Evolutionary conservation across 1,139 yeast species (phyloP).

Genomic region (Suhomyces wounanorum): DNA sequence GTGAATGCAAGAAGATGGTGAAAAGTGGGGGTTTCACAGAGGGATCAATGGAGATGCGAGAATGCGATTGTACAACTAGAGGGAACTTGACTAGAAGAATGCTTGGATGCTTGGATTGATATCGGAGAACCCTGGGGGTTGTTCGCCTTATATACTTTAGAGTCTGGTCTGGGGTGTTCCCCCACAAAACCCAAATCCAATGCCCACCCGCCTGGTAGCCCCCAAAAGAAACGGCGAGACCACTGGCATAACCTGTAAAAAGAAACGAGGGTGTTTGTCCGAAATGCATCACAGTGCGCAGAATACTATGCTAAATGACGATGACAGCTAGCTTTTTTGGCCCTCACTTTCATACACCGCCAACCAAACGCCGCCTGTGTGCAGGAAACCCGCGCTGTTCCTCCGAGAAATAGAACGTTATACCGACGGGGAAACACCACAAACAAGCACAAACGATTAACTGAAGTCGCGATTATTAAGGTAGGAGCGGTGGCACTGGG

Average conservation of each 20-base stretch:
- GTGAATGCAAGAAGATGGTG: not conserved
- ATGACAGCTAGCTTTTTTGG: not conserved
- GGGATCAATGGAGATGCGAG: not conserved
- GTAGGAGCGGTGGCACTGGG: not conserved
- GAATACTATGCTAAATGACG: not conserved
- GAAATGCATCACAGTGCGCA: not conserved
- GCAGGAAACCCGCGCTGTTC: constrained; percentile 2
- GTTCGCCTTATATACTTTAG: not conserved
- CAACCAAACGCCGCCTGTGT: not conserved
- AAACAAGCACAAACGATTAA: not conserved
- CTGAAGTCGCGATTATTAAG: not conserved
- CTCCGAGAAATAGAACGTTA: constrained; percentile 2
- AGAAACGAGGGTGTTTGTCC: constrained; percentile 17
- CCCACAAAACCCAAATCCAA: constrained; percentile 12
- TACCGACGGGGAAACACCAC: constrained; percentile 2
- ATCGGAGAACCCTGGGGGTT: not conserved
- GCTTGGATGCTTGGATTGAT: constrained; percentile 1
- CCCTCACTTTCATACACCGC: not conserved
- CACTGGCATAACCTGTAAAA: constrained; percentile 6
- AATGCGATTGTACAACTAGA: too few species aligned
- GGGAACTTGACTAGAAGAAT: too few species aligned
- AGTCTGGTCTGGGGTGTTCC: constrained; percentile 3
- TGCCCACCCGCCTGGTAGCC: constrained; percentile 1
- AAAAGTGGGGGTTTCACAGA: not conserved
- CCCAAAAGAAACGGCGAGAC: constrained; percentile 9